Evolutionary conservation across 345 rosid genomes (phyloP).

Genomic region (Raphanus raphanistrum): DNA sequence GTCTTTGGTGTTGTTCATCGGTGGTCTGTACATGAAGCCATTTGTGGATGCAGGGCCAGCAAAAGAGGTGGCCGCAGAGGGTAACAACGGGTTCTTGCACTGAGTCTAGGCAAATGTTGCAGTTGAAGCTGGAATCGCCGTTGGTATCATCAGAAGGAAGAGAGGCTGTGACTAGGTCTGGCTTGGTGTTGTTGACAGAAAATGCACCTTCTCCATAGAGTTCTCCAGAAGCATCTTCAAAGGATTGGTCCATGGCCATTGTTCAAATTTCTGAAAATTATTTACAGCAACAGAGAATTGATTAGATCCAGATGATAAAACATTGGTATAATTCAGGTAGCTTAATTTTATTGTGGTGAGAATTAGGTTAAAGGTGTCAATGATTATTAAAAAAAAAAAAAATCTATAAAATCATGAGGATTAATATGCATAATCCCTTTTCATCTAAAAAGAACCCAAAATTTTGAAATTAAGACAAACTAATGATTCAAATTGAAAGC

Average conservation of each 20-base stretch:
- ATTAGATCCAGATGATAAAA: slow-evolving; percentile 19
- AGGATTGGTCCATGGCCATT: slow-evolving; percentile 43
- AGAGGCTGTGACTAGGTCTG: slow-evolving; percentile 1
- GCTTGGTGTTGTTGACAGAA: slow-evolving; percentile 35
- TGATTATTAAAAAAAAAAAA: neutral
- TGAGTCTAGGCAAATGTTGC: slow-evolving; percentile 78
- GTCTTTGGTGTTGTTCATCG: slow-evolving; percentile 35
- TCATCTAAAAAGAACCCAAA: neutral
- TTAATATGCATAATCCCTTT: neutral
- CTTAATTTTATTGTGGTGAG: neutral
- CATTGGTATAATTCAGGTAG: neutral
- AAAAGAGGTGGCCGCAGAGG: slow-evolving; percentile 87
- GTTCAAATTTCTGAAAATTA: slow-evolving; percentile 26
- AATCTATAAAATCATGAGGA: neutral
- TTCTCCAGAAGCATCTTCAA: slow-evolving; percentile 38
- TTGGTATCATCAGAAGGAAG: slow-evolving; percentile 34
- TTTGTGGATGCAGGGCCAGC: slow-evolving; percentile 94
- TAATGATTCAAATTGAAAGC: neutral
- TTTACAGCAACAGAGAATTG: neutral
- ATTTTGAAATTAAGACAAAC: neutral
- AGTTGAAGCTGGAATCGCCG: slow-evolving; percentile 52
- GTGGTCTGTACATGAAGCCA: slow-evolving; percentile 67
- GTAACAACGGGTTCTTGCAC: slow-evolving; percentile 91
- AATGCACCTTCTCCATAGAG: slow-evolving; percentile 42
- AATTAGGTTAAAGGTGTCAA: slow-evolving; percentile 16